Conservation (phyloP, 306 rosid species). For the Medicago lupulina region DNA sequence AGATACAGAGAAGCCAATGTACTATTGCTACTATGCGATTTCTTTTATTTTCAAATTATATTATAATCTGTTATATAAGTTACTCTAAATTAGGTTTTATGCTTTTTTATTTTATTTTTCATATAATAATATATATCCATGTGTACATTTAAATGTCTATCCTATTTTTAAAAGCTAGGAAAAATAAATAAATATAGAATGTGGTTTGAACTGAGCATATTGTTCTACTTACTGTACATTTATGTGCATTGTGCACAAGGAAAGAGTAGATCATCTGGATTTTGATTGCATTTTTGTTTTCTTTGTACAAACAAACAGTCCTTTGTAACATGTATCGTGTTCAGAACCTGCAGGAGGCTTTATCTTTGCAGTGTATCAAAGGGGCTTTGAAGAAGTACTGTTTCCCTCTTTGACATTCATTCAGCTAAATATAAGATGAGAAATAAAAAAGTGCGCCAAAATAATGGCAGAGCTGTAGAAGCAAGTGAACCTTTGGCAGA, state of each 20-base stretch:
- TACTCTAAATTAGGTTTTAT: not conserved
- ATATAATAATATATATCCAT: not conserved
- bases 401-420: conserved; percentile 27
- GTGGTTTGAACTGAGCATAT: not conserved
- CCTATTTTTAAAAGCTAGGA: not conserved
- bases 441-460: conserved; percentile 29
- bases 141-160: not conserved
- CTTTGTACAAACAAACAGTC: conserved; percentile 17
- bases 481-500: conserved; percentile 39
- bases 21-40: too few relatives aligned
- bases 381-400: conserved; percentile 26
- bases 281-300: conserved; percentile 2
- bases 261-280: conserved; percentile 16
- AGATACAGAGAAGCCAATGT: too few relatives aligned
- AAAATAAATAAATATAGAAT: not conserved
- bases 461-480: conserved; percentile 39
- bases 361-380: conserved; percentile 29
- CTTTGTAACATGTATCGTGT: conserved; percentile 20
- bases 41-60: too few relatives aligned
- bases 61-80: not conserved
- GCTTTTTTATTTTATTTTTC: not conserved
- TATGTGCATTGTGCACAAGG: not conserved
- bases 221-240: not conserved
- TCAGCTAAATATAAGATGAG: conserved; percentile 3
- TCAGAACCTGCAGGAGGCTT: conserved; percentile 29